Conservation (phyloP, 2,329 filamentous ascomycete genomes). For the Dactylellina sp. region DNA sequence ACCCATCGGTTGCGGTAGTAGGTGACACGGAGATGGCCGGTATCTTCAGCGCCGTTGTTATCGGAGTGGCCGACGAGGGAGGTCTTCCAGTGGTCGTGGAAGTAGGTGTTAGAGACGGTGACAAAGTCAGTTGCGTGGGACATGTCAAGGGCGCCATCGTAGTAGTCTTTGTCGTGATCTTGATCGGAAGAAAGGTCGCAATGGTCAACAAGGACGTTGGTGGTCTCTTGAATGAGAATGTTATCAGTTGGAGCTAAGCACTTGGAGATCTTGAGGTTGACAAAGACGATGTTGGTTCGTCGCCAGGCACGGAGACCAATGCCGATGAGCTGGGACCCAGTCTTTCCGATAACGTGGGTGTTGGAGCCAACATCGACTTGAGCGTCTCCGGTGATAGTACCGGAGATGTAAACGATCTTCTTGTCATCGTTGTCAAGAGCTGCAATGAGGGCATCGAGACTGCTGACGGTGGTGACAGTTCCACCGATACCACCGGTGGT, state of each 20-base stretch:
- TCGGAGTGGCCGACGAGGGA: constrained; percentile 44
- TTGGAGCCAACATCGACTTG: constrained; percentile 67
- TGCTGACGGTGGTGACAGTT: constrained; percentile 67
- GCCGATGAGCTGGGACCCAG: constrained; percentile 63
- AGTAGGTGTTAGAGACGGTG: constrained; percentile 65
- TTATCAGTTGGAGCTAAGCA: constrained; percentile 71
- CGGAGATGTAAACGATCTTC: constrained; percentile 67
- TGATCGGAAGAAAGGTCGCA: constrained; percentile 73
- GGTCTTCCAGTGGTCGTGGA: constrained; percentile 52
- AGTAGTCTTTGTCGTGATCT: constrained; percentile 75
- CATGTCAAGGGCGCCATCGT: constrained; percentile 73
- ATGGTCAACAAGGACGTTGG: constrained; percentile 76
- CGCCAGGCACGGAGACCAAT: constrained; percentile 69
- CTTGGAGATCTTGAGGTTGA: constrained; percentile 72
- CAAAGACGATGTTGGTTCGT: constrained; percentile 72
- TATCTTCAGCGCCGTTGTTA: constrained; percentile 57
- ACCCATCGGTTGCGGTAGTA: constrained; percentile 74
- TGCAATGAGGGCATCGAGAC: constrained; percentile 64
- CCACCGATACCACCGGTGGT: constrained; percentile 66
- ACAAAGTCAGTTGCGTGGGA: constrained; percentile 74
- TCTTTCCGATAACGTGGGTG: constrained; percentile 68
- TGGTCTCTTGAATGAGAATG: constrained; percentile 70
- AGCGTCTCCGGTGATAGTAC: constrained; percentile 65
- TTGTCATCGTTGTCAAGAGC: constrained; percentile 63
- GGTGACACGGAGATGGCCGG: constrained; percentile 72